These are phyloP conservation scores for Botryosphaeria agaves DNA, from an alignment of 2,329 filamentous ascomycete genomes.

Conservation along the genomic window DNA sequence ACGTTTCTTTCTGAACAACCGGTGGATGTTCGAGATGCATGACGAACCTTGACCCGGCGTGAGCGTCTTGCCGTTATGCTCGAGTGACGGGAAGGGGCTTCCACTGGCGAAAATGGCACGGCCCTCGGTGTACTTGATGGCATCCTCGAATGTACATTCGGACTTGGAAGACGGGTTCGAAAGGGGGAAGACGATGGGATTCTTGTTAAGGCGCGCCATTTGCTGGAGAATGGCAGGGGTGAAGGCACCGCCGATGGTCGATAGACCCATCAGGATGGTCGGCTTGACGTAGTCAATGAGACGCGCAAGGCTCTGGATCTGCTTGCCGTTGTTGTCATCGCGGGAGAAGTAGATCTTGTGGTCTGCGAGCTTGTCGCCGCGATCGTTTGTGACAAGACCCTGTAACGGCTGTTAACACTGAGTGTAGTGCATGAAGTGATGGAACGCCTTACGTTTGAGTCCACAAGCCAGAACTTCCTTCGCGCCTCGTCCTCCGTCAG, in stretches of 20 bases:
- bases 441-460: constrained; percentile 46
- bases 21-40: too few relatives aligned
- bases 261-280: constrained; percentile 84
- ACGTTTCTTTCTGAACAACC: constrained; percentile 36
- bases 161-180: constrained; percentile 94
- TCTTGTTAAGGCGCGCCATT: constrained; percentile 44
- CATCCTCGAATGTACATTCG: constrained; percentile 93
- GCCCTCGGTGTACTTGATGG: constrained; percentile 78
- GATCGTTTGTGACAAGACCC: constrained; percentile 81
- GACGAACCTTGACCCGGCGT: constrained; percentile 28
- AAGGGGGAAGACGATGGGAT: constrained; percentile 68
- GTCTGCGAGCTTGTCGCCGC: constrained; percentile 82
- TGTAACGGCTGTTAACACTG: constrained; percentile 6
- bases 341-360: constrained; percentile 60
- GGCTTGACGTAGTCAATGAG: constrained; percentile 92
- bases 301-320: constrained; percentile 65
- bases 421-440: neutral
- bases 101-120: constrained; percentile 88
- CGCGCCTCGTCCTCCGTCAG: constrained; percentile 74
- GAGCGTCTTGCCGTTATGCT: constrained; percentile 25
- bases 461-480: constrained; percentile 91
- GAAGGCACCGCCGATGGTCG: constrained; percentile 88
- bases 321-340: constrained; percentile 45
- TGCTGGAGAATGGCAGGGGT: constrained; percentile 64
- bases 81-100: constrained; percentile 66